These are phyloP conservation scores for Saxispiralis lemnorum DNA, from an alignment of 495 filamentous ascomycete species.

Conservation along the genomic window DNA sequence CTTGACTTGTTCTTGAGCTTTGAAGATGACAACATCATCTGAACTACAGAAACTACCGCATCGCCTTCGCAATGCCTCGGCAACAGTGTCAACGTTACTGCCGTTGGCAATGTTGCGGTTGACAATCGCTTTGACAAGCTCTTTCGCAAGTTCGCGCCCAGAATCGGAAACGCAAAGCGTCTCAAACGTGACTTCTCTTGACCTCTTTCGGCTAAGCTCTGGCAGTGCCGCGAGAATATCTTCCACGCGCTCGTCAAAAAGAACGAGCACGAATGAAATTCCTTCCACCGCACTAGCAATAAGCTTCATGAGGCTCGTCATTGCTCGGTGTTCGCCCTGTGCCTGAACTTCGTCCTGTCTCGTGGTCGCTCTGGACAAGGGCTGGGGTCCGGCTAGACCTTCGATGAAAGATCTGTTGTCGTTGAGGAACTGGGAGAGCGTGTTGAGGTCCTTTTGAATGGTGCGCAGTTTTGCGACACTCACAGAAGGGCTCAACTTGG, in stretches of 20 bases:
- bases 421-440: constrained; percentile 62
- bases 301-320: constrained; percentile 66
- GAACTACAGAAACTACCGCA: constrained; percentile 95
- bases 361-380: constrained; percentile 47
- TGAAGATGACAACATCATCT: constrained; percentile 93
- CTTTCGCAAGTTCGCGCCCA: constrained; percentile 84
- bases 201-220: constrained; percentile 43
- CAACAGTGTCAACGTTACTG: constrained; percentile 90
- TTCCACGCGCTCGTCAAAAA: constrained; percentile 80
- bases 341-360: constrained; percentile 78
- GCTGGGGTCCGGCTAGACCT: constrained; percentile 71
- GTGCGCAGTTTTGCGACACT: constrained; percentile 43
- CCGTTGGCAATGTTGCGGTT: constrained; percentile 92
- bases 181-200: constrained; percentile 66
- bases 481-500: constrained; percentile 35
- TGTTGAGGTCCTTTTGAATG: constrained; percentile 64
- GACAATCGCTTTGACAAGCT: constrained; percentile 92
- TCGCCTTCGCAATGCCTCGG: constrained; percentile 71
- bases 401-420: constrained; percentile 79
- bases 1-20: constrained; percentile 86
- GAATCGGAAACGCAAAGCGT: constrained; percentile 57
- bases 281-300: constrained; percentile 81
- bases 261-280: constrained; percentile 80
- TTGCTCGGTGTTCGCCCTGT: constrained; percentile 81
- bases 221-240: constrained; percentile 76